Percentiles rank a stretch among this genome's conserved stretches.
These are phyloP conservation scores for Neolecta irregularis DNA, from an alignment of 1,139 yeast species.

Conservation along the genomic window DNA sequence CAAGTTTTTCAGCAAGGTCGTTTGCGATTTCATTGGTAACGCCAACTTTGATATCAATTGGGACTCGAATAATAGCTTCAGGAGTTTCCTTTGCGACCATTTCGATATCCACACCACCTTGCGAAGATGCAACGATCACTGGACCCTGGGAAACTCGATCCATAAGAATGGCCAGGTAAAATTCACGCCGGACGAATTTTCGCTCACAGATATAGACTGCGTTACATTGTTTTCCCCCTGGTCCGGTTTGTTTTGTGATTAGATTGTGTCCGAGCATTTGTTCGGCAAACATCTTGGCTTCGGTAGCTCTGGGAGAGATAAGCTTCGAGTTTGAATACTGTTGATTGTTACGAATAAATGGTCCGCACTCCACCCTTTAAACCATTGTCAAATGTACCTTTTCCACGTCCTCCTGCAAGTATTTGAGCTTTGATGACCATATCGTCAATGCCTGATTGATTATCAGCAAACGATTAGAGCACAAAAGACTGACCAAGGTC, in stretches of 20 bases:
- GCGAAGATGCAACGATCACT: conserved; percentile 85
- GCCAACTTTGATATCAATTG: conserved; percentile 62
- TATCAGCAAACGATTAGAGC: too few species aligned
- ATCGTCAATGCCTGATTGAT: conserved; percentile 41
- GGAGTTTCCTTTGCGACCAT: conserved; percentile 93
- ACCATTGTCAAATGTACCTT: conserved; percentile 93
- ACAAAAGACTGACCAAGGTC: conserved; percentile 22
- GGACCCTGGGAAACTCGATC: conserved; percentile 87
- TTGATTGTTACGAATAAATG: conserved; percentile 38
- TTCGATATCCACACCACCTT: conserved; percentile 99
- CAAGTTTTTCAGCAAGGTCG: conserved; percentile 63
- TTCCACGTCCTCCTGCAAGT: conserved; percentile 98
- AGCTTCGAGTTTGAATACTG: too few species aligned
- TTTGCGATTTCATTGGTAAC: conserved; percentile 65
- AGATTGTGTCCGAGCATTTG: conserved; percentile 86
- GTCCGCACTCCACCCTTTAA: conserved; percentile 93
- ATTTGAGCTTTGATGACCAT: conserved; percentile 97
- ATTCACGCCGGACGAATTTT: conserved; percentile 85
- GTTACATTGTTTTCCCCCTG: conserved; percentile 91
- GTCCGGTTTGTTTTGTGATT: conserved; percentile 96
- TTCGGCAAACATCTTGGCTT: conserved; percentile 72
- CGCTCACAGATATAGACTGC: conserved; percentile 94
- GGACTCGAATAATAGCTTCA: conserved; percentile 78
- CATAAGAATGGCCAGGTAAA: conserved; percentile 85
- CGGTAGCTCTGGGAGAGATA: conserved; percentile 44